Evolutionary conservation across 1,284 basidiomycete species (phyloP), one percentile per base, ranked within the genome.

Genomic region (Paramarasmius palmivorus): DNA sequence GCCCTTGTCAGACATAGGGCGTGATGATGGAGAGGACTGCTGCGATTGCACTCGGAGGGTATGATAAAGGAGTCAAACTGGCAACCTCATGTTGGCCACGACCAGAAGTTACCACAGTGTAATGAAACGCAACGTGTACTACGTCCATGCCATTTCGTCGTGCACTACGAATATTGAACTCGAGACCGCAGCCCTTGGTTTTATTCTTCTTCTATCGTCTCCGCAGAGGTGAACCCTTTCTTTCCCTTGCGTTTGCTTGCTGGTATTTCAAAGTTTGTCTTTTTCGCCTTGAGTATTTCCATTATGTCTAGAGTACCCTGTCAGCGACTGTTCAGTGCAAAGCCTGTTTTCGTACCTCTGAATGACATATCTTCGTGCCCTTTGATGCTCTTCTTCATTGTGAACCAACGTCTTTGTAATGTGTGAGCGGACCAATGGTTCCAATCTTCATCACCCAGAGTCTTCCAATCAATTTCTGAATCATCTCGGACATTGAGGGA

Each of bases 391-490:
- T 79, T 75, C 63, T 91, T 92, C 82, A 92, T 81, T 1, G 84
- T 86, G 35, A 83, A 65, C 89, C 89, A 92, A 46, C 89, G 83
- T 37, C 88, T 77, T 60, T 91, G 89, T 32, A 92, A 71, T 12
- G 78, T 74, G 61, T 91, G 88, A 0, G 88, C 80, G 65, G 88
- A 91, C 87, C 87, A 92, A n/a, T 88, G 64, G 61, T 92, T 90
- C 90, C 90, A 92, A 54, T 84, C 76, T 22, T 81, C 65, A 65
- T 92, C 89, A 2, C 79, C 71, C 20, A 92, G 73, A 15, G 76
- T 76, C 65, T 90, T 91, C 90, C 90, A 92, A 61, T 90, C 86
- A 50, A 92, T 88, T 63, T 92, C 90, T n/a, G 81, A 87, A 61
- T 92, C 90, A 62, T 92, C 86, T 49, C 78, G 75, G 36, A 92